Conservation (phyloP, 129 eudicot species). For the Sambucus nigra region DNA sequence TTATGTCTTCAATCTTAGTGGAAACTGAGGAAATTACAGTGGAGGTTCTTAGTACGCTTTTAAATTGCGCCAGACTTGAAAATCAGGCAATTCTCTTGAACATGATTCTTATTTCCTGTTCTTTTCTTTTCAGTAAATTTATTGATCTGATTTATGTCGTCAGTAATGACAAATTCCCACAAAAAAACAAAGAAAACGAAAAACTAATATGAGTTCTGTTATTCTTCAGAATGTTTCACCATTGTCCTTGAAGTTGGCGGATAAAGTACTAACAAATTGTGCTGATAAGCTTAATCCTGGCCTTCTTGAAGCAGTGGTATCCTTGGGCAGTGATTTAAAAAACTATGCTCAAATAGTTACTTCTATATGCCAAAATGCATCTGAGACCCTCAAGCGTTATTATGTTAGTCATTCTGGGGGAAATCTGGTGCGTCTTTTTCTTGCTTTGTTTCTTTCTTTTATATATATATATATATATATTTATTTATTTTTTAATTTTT, state of each 20-base stretch:
- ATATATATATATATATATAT: too few species aligned
- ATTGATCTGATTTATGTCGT: too few species aligned
- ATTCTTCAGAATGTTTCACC: conserved; percentile 3
- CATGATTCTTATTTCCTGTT: too few species aligned
- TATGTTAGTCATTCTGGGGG: too few species aligned
- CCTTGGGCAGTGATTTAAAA: conserved; percentile 17
- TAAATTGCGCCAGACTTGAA: conserved; percentile 19
- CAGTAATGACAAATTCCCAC: too few species aligned
- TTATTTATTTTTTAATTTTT: too few species aligned
- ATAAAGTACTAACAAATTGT: conserved; percentile 24
- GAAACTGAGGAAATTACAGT: conserved; percentile 20
- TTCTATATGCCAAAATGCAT: conserved; percentile 19
- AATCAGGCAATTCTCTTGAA: conserved; percentile 19
- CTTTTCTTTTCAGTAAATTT: background rate
- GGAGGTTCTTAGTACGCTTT: conserved; percentile 30
- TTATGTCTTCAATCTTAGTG: conserved; percentile 32
- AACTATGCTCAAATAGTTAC: conserved; percentile 31
- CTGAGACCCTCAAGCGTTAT: too few species aligned
- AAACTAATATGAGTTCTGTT: too few species aligned
- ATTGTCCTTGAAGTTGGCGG: conserved; percentile 30
- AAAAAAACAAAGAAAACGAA: too few species aligned
- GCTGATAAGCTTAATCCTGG: conserved; percentile 13
- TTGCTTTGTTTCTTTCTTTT: too few species aligned
- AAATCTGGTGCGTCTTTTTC: too few species aligned
- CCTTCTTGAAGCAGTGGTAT: conserved; percentile 14